Base-by-base conservation (phyloP, 2,329 filamentous ascomycete species). In the Lanzia echinophila region DNA sequence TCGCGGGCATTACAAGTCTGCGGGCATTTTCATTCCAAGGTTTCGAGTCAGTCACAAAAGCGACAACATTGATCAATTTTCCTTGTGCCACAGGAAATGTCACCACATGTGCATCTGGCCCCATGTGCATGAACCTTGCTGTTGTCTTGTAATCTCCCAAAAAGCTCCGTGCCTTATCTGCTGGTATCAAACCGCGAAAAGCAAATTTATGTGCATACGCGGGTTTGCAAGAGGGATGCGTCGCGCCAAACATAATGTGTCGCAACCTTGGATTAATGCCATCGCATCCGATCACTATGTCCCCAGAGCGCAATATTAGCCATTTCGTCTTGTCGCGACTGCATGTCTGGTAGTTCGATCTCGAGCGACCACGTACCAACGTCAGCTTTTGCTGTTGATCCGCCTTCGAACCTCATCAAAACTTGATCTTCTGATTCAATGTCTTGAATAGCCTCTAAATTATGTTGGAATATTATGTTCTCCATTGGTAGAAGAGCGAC, bases 281-380 rank as follows among this genome's bases (percentile, higher is more conserved):
- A 66, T 87, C 83, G 62, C 79, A 83, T 8, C 79, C 82, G 50
- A 86, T 71, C 0, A 82, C 76, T n/a, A n/a, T n/a, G n/a, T n/a
- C n/a, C n/a, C n/a, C n/a, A n/a, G n/a, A n/a, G n/a, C n/a, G n/a
- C n/a, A n/a, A n/a, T n/a, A n/a, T n/a, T n/a, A n/a, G n/a, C n/a
- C n/a, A n/a, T n/a, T n/a, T n/a, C n/a, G n/a, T n/a, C n/a, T n/a
- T n/a, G n/a, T n/a, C 1, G 73, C 71, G 54, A 70, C 70, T 32
- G 76, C 74, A 32, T 69, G 62, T 1, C 15, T 32, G 3, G 28
- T 36, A 3, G 45, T 47, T 8, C 45, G 13, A 11, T 43, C 17
- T 12, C 46, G 51, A 34, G n/a, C n/a, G n/a, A n/a, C n/a, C n/a
- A n/a, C n/a, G n/a, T n/a, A n/a, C n/a, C n/a, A n/a, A n/a, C n/a